phyloP scores from a whole-genome alignment of 75 land plant genomes.

The Sequoia sempervirens region DNA sequence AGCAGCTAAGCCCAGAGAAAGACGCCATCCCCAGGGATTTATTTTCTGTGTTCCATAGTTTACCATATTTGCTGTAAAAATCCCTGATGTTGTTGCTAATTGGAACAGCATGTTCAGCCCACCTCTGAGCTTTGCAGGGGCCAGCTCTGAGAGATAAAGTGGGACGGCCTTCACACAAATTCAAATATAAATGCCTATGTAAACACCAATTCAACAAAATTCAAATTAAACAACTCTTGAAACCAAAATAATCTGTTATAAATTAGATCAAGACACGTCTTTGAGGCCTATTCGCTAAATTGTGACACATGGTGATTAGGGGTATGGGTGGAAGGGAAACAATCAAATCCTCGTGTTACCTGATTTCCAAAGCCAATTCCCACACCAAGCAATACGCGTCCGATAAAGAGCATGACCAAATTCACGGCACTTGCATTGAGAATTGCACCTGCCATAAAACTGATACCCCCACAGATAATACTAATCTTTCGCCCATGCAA shows the following conservation, averaged over 20 bases:
- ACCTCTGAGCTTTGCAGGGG: slow-evolving; percentile 73
- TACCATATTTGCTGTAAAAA: slow-evolving; percentile 70
- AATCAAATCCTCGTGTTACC: slow-evolving; percentile 25
- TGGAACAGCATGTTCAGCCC: slow-evolving; percentile 83
- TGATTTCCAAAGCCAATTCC: slow-evolving; percentile 92
- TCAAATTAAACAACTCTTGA: background rate
- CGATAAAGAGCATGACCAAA: slow-evolving; percentile 63
- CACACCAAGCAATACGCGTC: slow-evolving; percentile 83
- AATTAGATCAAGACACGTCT: background rate
- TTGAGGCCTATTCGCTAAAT: too few relatives aligned
- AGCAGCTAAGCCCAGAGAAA: slow-evolving; percentile 78
- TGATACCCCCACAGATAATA: slow-evolving; percentile 59
- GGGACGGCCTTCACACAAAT: slow-evolving; percentile 64
- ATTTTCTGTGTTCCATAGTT: slow-evolving; percentile 68
- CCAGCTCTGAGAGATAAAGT: slow-evolving; percentile 79
- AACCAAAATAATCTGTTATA: background rate
- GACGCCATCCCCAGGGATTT: slow-evolving; percentile 78
- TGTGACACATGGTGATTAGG: too few relatives aligned
- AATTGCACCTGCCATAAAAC: slow-evolving; percentile 64
- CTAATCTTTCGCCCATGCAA: slow-evolving; percentile 53
- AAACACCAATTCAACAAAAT: background rate
- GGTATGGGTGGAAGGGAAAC: too few relatives aligned
- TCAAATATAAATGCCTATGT: slow-evolving; percentile 3
- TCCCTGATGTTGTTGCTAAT: slow-evolving; percentile 69
- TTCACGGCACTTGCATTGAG: slow-evolving; percentile 66